Conservation (phyloP, 495 filamentous ascomycete genomes). For the Penicillium cosmopolitanum region DNA sequence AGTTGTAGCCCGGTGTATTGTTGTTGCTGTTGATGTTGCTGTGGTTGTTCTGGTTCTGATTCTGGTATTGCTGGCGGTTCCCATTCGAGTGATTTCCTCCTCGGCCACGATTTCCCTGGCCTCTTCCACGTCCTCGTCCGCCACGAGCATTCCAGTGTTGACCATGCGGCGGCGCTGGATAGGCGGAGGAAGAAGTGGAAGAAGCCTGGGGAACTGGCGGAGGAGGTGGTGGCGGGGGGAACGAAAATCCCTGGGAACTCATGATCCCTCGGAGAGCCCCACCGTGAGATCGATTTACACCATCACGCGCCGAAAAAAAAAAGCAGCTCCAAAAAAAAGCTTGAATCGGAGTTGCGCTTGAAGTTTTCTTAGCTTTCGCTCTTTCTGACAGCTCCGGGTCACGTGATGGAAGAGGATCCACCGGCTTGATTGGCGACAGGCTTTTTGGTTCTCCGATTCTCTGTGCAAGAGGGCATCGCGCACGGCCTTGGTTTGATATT, state of each 20-base stretch:
- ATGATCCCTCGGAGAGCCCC: constrained; percentile 39
- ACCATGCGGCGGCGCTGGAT: constrained; percentile 35
- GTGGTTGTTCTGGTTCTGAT: not conserved
- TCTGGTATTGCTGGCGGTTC: constrained; percentile 27
- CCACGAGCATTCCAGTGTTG: constrained; percentile 41
- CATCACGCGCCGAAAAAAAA: constrained; percentile 15
- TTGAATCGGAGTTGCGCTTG: constrained; percentile 5
- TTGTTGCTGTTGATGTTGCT: not conserved
- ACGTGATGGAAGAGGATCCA: constrained; percentile 15
- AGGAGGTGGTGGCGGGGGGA: constrained; percentile 55
- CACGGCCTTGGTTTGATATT: not conserved
- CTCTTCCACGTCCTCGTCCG: constrained; percentile 44
- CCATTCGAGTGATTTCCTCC: constrained; percentile 50
- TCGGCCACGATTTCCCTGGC: constrained; percentile 54
- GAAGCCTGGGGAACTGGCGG: constrained; percentile 34
- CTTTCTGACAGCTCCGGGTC: constrained; percentile 23
- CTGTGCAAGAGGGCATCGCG: not conserved
- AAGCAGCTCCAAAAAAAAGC: constrained; percentile 4
- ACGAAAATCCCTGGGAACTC: constrained; percentile 54
- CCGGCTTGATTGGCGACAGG: constrained; percentile 12
- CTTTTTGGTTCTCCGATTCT: constrained; percentile 15
- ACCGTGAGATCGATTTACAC: constrained; percentile 16
- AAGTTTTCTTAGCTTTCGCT: constrained; percentile 16
- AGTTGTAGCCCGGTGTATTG: constrained; percentile 27
- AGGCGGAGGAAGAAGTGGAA: constrained; percentile 12